These are phyloP conservation scores for Periglandula ipomoeae DNA, from an alignment of 2,329 filamentous ascomycete species.

Conservation along the genomic window DNA sequence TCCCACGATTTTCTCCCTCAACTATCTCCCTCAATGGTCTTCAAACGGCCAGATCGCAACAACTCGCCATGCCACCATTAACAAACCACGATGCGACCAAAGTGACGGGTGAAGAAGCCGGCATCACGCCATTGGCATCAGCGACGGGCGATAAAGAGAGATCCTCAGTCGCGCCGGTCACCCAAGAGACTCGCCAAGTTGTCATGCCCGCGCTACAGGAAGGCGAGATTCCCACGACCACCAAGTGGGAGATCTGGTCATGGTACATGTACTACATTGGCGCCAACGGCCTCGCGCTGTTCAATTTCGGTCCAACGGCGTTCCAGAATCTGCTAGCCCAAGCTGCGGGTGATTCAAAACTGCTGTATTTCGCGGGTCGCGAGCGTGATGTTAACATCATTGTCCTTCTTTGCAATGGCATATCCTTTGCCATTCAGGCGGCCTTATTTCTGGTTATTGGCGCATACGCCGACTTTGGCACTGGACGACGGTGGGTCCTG, in stretches of 20 bases:
- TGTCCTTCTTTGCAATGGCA: constrained; percentile 56
- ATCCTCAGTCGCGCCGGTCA: neutral
- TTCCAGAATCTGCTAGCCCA: constrained; percentile 57
- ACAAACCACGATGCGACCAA: neutral
- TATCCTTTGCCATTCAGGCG: constrained; percentile 59
- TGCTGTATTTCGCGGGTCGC: constrained; percentile 46
- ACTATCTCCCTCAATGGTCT: neutral
- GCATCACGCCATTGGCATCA: neutral
- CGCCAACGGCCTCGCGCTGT: constrained; percentile 52
- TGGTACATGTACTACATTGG: constrained; percentile 50
- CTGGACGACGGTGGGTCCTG: constrained; percentile 53
- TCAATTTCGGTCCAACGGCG: constrained; percentile 56
- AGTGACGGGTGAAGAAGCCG: neutral
- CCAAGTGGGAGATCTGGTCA: constrained; percentile 18
- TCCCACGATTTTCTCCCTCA: neutral
- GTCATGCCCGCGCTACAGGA: constrained; percentile 4
- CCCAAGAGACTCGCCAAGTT: neutral
- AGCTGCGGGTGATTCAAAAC: constrained; percentile 42
- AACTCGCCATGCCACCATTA: neutral
- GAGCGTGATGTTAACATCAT: constrained; percentile 55
- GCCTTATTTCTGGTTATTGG: constrained; percentile 44
- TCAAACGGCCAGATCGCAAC: neutral
- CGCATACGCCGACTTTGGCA: constrained; percentile 54
- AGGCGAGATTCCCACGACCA: constrained; percentile 4
- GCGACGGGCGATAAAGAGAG: neutral